Evolutionary conservation across 768 basidiomycete genomes (phyloP).

Genomic region (Podaxis sp.): DNA sequence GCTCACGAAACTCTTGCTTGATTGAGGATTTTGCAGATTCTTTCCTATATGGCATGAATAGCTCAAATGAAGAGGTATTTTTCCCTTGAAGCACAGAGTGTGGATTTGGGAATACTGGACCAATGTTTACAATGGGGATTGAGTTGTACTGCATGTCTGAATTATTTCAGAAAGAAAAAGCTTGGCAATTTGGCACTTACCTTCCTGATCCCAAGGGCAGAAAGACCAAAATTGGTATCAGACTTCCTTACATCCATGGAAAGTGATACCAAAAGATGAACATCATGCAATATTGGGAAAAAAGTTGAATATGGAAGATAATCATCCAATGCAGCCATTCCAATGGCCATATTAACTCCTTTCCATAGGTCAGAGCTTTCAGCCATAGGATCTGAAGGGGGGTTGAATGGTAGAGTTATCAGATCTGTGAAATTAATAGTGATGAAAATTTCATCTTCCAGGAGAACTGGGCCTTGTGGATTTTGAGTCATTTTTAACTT

Average conservation of each 20-base stretch:
- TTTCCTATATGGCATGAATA: neutral
- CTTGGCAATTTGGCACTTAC: neutral
- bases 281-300: neutral
- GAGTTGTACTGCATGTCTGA: neutral
- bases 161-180: neutral
- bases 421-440: neutral
- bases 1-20: neutral
- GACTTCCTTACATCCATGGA: neutral
- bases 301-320: neutral
- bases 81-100: neutral
- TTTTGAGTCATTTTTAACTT: neutral
- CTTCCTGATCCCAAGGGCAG: neutral
- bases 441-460: neutral
- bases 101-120: neutral
- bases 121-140: neutral
- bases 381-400: neutral
- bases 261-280: neutral
- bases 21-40: neutral
- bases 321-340: neutral
- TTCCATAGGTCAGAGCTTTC: neutral
- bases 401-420: neutral
- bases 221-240: neutral
- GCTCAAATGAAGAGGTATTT: neutral
- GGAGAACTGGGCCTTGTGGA: neutral
- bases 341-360: neutral